A percentile compares a stretch with the other conserved stretches of the same genome.
Evolutionary conservation across 2,329 filamentous ascomycete genomes (phyloP).

Genomic region (Pseudogymnoascus sp.): DNA sequence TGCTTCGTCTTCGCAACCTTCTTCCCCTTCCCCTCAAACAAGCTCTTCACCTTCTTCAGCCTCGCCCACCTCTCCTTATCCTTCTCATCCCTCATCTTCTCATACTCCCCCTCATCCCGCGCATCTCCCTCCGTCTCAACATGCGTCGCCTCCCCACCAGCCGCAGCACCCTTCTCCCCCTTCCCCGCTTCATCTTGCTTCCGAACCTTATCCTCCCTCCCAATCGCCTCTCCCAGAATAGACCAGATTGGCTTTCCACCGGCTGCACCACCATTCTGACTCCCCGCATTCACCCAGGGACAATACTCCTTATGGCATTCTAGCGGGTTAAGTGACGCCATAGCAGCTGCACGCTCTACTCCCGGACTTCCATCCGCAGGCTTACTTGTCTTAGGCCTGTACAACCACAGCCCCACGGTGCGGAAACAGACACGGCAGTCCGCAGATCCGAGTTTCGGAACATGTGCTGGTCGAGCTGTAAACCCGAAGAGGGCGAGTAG

Average conservation of each 20-base stretch:
- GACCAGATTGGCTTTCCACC: slow-evolving; percentile 41
- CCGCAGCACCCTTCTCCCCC: slow-evolving; percentile 12
- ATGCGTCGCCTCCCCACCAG: slow-evolving; percentile 21
- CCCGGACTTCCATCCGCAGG: slow-evolving; percentile 46
- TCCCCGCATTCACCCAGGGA: slow-evolving; percentile 64
- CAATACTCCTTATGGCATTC: slow-evolving; percentile 78
- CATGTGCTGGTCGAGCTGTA: slow-evolving; percentile 46
- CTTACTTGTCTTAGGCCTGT: slow-evolving; percentile 66
- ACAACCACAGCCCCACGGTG: slow-evolving; percentile 89
- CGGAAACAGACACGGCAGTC: slow-evolving; percentile 79
- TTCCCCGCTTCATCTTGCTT: slow-evolving; percentile 12
- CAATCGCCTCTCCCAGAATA: slow-evolving; percentile 36
- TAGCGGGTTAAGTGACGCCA: slow-evolving; percentile 62
- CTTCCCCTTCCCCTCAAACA: slow-evolving; percentile 61
- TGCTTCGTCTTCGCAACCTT: slow-evolving; percentile 31
- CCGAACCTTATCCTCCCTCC: slow-evolving; percentile 26
- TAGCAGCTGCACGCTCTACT: slow-evolving; percentile 44
- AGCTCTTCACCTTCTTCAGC: slow-evolving; percentile 63
- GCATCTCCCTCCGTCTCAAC: slow-evolving; percentile 27
- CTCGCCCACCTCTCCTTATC: slow-evolving; percentile 71
- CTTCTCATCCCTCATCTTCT: slow-evolving; percentile 47
- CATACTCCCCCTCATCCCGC: slow-evolving; percentile 27
- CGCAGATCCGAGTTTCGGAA: slow-evolving; percentile 38
- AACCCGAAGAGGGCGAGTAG: slow-evolving; percentile 68
- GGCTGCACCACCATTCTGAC: slow-evolving; percentile 47